Evolutionary conservation across 2,329 filamentous ascomycete genomes (phyloP), one percentile per base, ranked within the genome.

Genomic region (Pseudogymnoascus pannorum): DNA sequence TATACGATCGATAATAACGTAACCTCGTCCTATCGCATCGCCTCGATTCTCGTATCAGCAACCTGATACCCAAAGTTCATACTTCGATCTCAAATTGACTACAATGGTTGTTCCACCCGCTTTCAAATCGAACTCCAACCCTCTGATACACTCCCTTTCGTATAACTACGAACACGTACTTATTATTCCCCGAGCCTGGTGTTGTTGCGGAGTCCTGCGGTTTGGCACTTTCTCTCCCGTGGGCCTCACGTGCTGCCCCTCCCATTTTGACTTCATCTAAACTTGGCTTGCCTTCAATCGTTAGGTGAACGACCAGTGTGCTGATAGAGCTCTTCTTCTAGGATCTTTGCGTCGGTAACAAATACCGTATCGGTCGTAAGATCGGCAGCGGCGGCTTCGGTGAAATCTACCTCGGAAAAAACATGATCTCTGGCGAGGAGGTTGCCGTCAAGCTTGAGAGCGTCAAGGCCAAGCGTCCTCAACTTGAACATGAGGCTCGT

Each of bases 371-470:
- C 77, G 93, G 92, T 75, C 91, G 92, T 72, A 97, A 97, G 83
- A 97, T 97, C 73, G 92, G 92, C 69, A 96, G 91, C 68, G 92
- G 92, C 69, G 92, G 88, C 72, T 97, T 97, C 75, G 92, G 92
- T 79, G 92, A 96, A 71, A 96, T 97, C 75, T 97, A 97, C 78
- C 86, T 96, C 60, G 92, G 92, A 71, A 97, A 92, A 75, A 96
- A 97, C 81, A 96, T 97, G 79, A 96, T 97, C 77, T 96, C 92
- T 7, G 92, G 92, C 65, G 92, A 97, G 76, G 92, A 97, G 78
- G 96, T 97, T 70, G 92, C 92, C 74, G 97, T 97, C 81, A 97
- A 97, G 81, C 89, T 97, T 63, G 93, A 97, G 78, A 94, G 90
- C 68, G 92, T 96, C 78, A 96, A 97, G 83, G 92, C 92, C 75